Base-by-base conservation (phyloP, 1,139 yeast species). In the Pichia terricola region DNA sequence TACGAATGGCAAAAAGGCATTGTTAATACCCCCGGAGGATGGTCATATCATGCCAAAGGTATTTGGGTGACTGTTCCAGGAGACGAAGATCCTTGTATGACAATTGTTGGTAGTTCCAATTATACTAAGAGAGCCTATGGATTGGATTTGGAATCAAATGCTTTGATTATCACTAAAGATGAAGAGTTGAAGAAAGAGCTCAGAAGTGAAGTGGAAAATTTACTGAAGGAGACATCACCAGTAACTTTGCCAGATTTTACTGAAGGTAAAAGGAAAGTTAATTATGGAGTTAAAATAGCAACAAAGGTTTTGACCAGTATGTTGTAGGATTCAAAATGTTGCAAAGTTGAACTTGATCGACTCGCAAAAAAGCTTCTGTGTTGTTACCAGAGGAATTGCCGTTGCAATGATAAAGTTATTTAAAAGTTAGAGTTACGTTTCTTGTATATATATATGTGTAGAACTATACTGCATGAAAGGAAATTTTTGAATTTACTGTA, bases 11-110 rank as follows among this genome's bases (percentile, higher is more conserved):
- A 77, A 57, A 77, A 75, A 42, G 98, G 98, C 2, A 66, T 77
- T 1, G 95, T 88, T 7, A 87, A 87, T 56, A 75, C 85, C 10
- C 75, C 79, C 0, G 75, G 70, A 33, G 97, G 98, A 1, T 91
- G 98, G 98, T 86, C 96, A 0, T 91, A 91, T 61, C 99, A 91
- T 59, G 98, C 98, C n/a, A 91, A 91, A 60, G 99, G 99, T 0
- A 68, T 88, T 16, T 91, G 98, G 98, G 66, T 86, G 1, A 72
- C 79, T 6, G 73, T 74, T 6, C 84, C 88, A 0, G 70, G 67
- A 6, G 81, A 77, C 45, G 53, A 55, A 0, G 58, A 65, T 30
- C 96, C 96, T 3, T 72, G 81, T 37, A 67, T 86, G 28, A 84
- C 96, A 0, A 78, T 89, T 3, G 72, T 91, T 45, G 98, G 98